Evolutionary conservation across 2,329 filamentous ascomycete species (phyloP).

Genomic region (Xylariales sp.): DNA sequence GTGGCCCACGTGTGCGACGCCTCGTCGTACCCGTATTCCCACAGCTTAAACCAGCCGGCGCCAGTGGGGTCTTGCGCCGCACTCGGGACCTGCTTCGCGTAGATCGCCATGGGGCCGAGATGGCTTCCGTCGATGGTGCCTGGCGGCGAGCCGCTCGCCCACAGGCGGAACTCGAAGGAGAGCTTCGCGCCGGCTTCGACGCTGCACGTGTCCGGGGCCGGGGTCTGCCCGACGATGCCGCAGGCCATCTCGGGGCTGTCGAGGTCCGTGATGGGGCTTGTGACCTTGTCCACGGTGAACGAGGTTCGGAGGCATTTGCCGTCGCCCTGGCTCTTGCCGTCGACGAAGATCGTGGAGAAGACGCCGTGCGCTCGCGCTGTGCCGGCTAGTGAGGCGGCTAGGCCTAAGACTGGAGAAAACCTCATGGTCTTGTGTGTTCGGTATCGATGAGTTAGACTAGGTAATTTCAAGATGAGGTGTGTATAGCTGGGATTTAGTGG

Average conservation of each 20-base stretch:
- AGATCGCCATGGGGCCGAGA: conserved; percentile 33
- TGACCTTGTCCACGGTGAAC: conserved; percentile 20
- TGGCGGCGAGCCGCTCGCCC: conserved; percentile 21
- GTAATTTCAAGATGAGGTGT: not conserved
- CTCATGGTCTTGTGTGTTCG: conserved; percentile 13
- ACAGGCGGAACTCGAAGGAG: conserved; percentile 35
- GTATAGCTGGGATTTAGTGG: not conserved
- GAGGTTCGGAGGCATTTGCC: conserved; percentile 34
- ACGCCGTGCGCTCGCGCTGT: conserved; percentile 27
- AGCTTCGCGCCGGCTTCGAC: conserved; percentile 27
- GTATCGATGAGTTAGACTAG: not conserved
- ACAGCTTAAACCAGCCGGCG: conserved; percentile 38
- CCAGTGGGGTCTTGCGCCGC: conserved; percentile 16
- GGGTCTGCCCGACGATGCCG: conserved; percentile 26
- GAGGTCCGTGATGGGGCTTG: conserved; percentile 33
- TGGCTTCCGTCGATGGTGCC: conserved; percentile 32
- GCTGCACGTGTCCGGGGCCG: conserved; percentile 22
- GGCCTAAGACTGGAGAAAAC: not conserved
- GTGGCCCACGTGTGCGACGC: conserved; percentile 40
- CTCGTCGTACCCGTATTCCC: conserved; percentile 43
- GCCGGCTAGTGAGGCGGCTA: conserved; percentile 4
- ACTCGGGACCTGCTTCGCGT: conserved; percentile 26
- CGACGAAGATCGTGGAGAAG: conserved; percentile 35
- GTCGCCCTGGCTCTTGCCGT: conserved; percentile 25
- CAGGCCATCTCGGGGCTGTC: conserved; percentile 31